Conservation (phyloP, 2,329 filamentous ascomycete species). For the Aspergillus sp. region DNA sequence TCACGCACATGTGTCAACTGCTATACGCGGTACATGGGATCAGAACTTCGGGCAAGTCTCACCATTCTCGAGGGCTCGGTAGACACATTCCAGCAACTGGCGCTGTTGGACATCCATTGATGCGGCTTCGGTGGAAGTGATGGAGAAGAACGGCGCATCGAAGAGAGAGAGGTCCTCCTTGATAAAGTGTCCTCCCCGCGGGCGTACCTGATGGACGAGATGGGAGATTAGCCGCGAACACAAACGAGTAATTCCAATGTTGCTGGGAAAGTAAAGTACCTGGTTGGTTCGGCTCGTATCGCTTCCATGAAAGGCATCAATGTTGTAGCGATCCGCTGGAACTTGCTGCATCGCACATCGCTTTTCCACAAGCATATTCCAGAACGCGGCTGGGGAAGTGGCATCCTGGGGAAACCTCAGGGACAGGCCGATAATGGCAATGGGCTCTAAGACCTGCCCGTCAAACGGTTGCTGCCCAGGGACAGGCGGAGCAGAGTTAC, state of each 20-base stretch:
- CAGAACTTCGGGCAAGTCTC: too few relatives aligned
- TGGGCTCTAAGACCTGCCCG: not conserved
- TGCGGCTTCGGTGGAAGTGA: constrained; percentile 10
- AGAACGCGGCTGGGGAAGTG: constrained; percentile 11
- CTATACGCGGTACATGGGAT: too few relatives aligned
- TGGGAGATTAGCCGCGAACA: too few relatives aligned
- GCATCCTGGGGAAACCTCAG: not conserved
- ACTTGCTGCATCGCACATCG: constrained; percentile 18
- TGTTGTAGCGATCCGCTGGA: constrained; percentile 23
- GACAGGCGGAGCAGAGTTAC: too few relatives aligned
- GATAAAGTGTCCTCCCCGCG: constrained; percentile 17
- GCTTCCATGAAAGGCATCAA: constrained; percentile 18
- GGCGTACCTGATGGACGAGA: constrained; percentile 19
- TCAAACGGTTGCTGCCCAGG: too few relatives aligned
- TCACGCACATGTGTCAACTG: too few relatives aligned
- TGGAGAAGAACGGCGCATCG: constrained; percentile 32
- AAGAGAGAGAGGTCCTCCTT: constrained; percentile 22
- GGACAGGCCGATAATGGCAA: not conserved
- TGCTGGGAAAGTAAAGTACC: too few relatives aligned
- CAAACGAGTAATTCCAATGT: not conserved
- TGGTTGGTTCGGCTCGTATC: not conserved
- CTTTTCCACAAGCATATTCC: constrained; percentile 21
- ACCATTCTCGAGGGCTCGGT: not conserved
- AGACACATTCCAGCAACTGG: not conserved
- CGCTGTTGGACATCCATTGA: not conserved